Evolutionary conservation across 768 basidiomycete genomes (phyloP).

Genomic region (Imleria badia): DNA sequence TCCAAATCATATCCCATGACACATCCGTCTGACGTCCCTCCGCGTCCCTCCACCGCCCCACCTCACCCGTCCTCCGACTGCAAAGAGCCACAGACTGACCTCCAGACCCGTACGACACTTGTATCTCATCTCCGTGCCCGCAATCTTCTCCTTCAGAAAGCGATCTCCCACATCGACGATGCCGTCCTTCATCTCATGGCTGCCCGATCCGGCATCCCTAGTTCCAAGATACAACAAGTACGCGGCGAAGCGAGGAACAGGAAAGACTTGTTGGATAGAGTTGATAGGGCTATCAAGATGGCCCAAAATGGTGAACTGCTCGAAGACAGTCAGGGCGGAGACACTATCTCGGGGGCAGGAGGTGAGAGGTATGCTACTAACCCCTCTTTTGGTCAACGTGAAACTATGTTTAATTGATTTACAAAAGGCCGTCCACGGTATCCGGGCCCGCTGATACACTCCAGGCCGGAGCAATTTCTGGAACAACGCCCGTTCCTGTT

Average conservation of each 20-base stretch:
- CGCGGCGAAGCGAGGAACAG: constrained; percentile 31
- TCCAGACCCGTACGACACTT: constrained; percentile 19
- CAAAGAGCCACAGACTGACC: constrained; percentile 10
- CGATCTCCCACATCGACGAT: constrained; percentile 33
- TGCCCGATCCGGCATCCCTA: constrained; percentile 33
- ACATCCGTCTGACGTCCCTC: constrained; percentile 14
- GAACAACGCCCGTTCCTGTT: not conserved
- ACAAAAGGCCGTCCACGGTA: constrained; percentile 11
- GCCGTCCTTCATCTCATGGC: constrained; percentile 31
- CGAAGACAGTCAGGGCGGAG: constrained; percentile 3
- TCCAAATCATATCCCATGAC: constrained; percentile 12
- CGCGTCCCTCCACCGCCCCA: constrained; percentile 29
- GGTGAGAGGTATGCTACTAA: constrained; percentile 15
- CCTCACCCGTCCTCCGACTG: constrained; percentile 21
- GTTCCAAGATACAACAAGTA: constrained; percentile 31
- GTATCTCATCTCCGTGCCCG: constrained; percentile 30
- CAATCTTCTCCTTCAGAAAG: constrained; percentile 33
- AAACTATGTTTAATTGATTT: constrained; percentile 6
- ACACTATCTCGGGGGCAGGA: not conserved
- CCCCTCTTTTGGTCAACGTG: constrained; percentile 1
- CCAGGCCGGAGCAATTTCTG: constrained; percentile 2
- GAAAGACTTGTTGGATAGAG: constrained; percentile 30
- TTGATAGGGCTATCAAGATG: constrained; percentile 32
- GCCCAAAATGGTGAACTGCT: constrained; percentile 19
- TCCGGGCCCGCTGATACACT: constrained; percentile 1